Conservation (phyloP, 352 stramenopile genomes). For the Phytophthora vignae region DNA sequence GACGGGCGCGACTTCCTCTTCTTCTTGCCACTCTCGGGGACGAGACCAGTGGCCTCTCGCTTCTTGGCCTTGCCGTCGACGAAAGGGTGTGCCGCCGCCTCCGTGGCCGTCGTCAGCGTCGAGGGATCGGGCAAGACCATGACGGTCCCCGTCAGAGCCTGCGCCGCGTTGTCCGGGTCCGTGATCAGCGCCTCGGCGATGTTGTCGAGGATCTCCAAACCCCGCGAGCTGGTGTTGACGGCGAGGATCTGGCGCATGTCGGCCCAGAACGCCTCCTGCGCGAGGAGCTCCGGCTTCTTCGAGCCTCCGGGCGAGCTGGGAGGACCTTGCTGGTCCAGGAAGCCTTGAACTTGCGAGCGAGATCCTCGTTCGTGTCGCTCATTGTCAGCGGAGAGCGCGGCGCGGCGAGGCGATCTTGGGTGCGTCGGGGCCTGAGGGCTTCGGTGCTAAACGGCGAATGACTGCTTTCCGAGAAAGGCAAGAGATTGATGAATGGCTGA, state of each 20-base stretch:
- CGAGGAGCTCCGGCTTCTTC: not conserved
- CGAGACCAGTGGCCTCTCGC: not conserved
- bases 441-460: no score
- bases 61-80: not conserved
- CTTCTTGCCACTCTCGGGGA: not conserved
- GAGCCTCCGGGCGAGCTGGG: no score
- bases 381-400: no score
- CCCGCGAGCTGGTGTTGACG: not conserved
- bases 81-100: not conserved
- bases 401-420: no score
- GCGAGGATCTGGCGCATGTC: not conserved
- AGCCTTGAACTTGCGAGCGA: no score
- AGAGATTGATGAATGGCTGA: no score
- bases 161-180: not conserved
- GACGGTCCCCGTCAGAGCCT: not conserved
- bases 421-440: no score
- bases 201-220: not conserved
- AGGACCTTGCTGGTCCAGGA: no score
- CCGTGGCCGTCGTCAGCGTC: not conserved
- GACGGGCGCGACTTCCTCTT: not conserved
- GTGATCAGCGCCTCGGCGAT: not conserved
- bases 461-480: no score
- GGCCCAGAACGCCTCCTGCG: not conserved
- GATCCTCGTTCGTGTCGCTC: no score
- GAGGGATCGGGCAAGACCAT: not conserved